A percentile compares a stretch with the other conserved stretches of the same genome.
Conservation (phyloP, 208 protist genomes). For the Acanthamoeba triangularis region DNA sequence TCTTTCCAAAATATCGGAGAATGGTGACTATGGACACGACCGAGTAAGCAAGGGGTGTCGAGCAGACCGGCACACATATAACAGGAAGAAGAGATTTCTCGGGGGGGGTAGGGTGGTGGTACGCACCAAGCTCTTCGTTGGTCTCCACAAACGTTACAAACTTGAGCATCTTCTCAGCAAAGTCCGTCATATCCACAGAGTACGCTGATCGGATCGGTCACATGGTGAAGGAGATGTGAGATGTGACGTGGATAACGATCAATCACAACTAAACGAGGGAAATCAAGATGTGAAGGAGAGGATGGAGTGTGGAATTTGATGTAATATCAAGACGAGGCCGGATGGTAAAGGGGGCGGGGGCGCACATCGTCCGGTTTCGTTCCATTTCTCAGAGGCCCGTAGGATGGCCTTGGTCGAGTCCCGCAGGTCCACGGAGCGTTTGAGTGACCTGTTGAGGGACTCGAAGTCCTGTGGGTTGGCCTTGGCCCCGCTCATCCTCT, state of each 20-base stretch:
- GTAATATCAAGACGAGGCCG: neutral
- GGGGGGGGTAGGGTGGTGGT: neutral
- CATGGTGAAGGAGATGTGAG: neutral
- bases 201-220: neutral
- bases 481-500: constrained; percentile 24
- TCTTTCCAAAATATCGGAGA: constrained; percentile 58
- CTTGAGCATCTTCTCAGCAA: constrained; percentile 53
- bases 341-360: neutral
- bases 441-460: constrained; percentile 29
- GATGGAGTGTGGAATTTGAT: too few species aligned
- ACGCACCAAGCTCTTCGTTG: constrained; percentile 16
- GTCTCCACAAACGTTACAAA: constrained; percentile 33
- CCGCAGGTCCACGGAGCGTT: constrained; percentile 24
- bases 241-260: neutral
- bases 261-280: neutral
- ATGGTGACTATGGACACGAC: constrained; percentile 8
- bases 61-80: neutral
- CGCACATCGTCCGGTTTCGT: neutral
- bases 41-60: neutral
- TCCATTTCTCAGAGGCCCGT: constrained; percentile 38
- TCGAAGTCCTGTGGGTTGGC: constrained; percentile 37
- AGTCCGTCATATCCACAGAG: constrained; percentile 42
- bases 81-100: neutral
- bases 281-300: too few species aligned
- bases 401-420: constrained; percentile 57